phyloP scores from a whole-genome alignment of 2,329 filamentous ascomycete species.

The Pseudophaeomoniella oleicola region DNA sequence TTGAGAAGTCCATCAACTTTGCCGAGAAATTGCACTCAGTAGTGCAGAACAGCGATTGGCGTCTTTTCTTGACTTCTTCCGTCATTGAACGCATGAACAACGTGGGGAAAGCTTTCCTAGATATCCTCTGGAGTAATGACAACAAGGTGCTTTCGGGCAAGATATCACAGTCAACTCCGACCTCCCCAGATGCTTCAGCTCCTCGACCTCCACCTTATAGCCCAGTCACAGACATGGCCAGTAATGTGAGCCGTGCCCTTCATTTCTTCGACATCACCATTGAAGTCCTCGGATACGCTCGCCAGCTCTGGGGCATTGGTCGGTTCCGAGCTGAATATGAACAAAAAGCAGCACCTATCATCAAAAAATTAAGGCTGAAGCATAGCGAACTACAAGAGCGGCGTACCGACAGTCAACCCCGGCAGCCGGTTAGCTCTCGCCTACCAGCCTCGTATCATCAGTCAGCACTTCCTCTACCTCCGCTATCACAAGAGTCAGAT shows the following conservation, averaged over 20 bases:
- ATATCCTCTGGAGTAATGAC: constrained; percentile 39
- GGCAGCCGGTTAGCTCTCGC: too few relatives aligned
- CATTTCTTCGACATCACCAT: neutral
- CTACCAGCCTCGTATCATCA: too few relatives aligned
- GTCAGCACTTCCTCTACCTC: too few relatives aligned
- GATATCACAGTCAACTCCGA: constrained; percentile 14
- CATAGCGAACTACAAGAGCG: constrained; percentile 8
- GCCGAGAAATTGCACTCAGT: constrained; percentile 59
- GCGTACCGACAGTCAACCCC: too few relatives aligned
- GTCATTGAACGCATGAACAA: constrained; percentile 76
- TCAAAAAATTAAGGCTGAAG: constrained; percentile 10
- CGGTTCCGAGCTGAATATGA: constrained; percentile 18
- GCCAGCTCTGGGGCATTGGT: constrained; percentile 9
- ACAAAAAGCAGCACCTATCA: constrained; percentile 14
- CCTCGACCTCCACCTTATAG: neutral
- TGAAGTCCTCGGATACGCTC: neutral
- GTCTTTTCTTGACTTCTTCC: constrained; percentile 68
- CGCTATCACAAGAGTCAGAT: too few relatives aligned
- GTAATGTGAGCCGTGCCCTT: neutral
- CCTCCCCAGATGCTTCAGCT: neutral
- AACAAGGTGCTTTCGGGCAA: constrained; percentile 25
- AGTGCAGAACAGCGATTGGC: constrained; percentile 42
- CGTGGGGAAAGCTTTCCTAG: constrained; percentile 42
- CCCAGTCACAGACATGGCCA: neutral
- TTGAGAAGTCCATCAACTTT: constrained; percentile 76